Base-by-base conservation (phyloP, 2,329 filamentous ascomycete species). In the Tolypocladium tropicale region DNA sequence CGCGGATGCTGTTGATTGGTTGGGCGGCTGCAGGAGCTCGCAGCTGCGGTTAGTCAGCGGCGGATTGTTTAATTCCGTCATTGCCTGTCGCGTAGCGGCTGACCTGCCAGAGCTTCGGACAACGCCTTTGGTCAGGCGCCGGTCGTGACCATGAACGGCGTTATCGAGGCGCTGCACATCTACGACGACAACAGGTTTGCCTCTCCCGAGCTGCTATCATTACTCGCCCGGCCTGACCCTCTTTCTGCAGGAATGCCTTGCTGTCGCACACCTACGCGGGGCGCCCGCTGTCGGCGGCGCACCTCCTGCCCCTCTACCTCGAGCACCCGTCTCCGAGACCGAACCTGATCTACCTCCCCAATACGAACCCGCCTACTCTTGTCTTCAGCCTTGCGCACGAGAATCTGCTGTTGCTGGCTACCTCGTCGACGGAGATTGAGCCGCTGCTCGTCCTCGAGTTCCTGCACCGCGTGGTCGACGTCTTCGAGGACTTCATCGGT, bases 81-180 rank as follows among this genome's bases (percentile, higher is more conserved):
- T 32, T 49, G 43, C 12, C 39, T 21, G 21, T 43, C 39, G 39
- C 39, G 23, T 25, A 11, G 39, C 25, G 10, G 41, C 43, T 21
- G 41, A 12, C 4, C 21, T 16, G 41, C 41, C 41, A 18, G 23
- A 30, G 43, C 43, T 48, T 48, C 43, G 9, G 14, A 59, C 62
- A 59, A 61, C 66, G 56, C 60, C 49, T 57, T n/a, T 53, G 55
- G 58, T 57, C 61, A 63, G 66, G 65, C 62, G 66, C 63, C 59
- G 62, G 63, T 61, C 59, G 59, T 68, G 71, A 85, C 73, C 70
- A 93, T 92, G 88, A 89, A 82, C 76, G 85, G 90, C 76, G 84
- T 89, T 69, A 89, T 99, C 68, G 93, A 97, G 78, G 94, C 93
- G 70, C 80, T 99, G 67, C 93, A 97, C 78, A 91, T 99, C 70